These are phyloP conservation scores for Gastrolobium villosum DNA, from an alignment of 306 rosid genomes.

Conservation along the genomic window DNA sequence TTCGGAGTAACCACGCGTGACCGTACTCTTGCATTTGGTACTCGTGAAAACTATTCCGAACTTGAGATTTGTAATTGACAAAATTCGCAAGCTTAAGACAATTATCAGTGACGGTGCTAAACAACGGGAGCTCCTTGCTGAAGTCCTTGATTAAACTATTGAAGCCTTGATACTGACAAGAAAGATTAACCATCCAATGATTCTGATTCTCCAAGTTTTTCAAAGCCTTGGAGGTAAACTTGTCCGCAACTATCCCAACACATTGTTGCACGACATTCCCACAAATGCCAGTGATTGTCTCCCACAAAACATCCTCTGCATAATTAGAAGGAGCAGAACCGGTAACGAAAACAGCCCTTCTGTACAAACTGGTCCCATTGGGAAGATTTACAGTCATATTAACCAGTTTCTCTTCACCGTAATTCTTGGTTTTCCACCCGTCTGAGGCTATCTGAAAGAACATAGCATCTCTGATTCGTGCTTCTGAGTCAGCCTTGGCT, in stretches of 20 bases:
- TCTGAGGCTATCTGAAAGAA: constrained; percentile 86
- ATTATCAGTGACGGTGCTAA: constrained; percentile 61
- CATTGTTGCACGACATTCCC: constrained; percentile 69
- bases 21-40: constrained; percentile 83
- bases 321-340: constrained; percentile 67
- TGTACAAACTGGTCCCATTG: constrained; percentile 88
- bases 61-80: constrained; percentile 72
- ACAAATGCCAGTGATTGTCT: constrained; percentile 71
- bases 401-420: constrained; percentile 66
- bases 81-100: constrained; percentile 78
- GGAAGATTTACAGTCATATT: constrained; percentile 87
- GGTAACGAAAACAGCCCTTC: constrained; percentile 70
- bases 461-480: constrained; percentile 85
- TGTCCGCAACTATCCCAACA: constrained; percentile 81
- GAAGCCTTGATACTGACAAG: constrained; percentile 88
- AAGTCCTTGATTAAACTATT: constrained; percentile 78
- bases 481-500: constrained; percentile 81
- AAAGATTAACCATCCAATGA: constrained; percentile 94
- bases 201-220: constrained; percentile 76
- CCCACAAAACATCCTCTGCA: constrained; percentile 51
- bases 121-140: constrained; percentile 73
- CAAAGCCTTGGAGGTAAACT: constrained; percentile 72
- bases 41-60: constrained; percentile 74
- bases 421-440: constrained; percentile 76
- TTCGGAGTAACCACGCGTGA: constrained; percentile 66